Conservation (phyloP, 2,329 filamentous ascomycete species). For the Parafenestella ontariensis region DNA sequence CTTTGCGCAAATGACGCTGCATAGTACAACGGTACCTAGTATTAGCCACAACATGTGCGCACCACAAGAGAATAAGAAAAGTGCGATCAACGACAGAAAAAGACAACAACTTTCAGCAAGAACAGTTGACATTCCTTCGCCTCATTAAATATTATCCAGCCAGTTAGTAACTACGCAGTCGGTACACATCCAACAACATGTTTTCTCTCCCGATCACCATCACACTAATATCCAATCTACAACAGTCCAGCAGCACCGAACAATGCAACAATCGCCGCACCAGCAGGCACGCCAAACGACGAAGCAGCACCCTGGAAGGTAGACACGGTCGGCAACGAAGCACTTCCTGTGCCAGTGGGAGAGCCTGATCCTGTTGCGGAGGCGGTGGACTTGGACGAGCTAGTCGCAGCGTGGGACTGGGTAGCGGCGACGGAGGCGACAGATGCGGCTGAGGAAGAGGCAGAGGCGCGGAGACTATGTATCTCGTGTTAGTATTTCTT, state of each 20-base stretch:
- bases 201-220: neutral
- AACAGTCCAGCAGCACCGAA: constrained; percentile 26
- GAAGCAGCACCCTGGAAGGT: constrained; percentile 25
- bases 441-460: constrained; percentile 21
- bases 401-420: constrained; percentile 13
- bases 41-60: too few relatives aligned
- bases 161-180: neutral
- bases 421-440: constrained; percentile 30
- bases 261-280: constrained; percentile 36
- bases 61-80: too few relatives aligned
- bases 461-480: constrained; percentile 27
- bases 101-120: neutral
- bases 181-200: neutral
- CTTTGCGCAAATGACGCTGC: too few relatives aligned
- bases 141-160: neutral
- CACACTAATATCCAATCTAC: too few relatives aligned
- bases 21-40: too few relatives aligned
- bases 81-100: neutral
- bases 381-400: constrained; percentile 2
- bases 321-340: constrained; percentile 16
- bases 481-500: too few relatives aligned
- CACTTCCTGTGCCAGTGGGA: neutral
- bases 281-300: constrained; percentile 13
- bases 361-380: constrained; percentile 8
- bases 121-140: neutral